Conservation (phyloP, 805 yeast genomes). For the Candida berthetii region DNA sequence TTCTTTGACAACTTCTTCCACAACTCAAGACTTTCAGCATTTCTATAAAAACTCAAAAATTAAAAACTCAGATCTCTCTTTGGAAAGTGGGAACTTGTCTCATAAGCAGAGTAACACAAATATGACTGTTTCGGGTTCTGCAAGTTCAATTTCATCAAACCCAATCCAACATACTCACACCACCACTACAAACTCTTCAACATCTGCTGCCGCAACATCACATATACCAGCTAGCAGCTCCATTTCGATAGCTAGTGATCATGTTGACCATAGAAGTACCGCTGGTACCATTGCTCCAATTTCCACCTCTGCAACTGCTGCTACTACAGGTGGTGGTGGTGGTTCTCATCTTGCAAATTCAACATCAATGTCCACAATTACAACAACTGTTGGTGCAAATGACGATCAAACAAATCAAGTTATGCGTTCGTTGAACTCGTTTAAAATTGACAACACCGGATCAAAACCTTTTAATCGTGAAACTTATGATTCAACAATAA, state of each 20-base stretch:
- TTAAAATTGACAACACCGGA: conserved; percentile 3
- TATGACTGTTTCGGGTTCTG: conserved; percentile 1
- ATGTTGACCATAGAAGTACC: too few species aligned
- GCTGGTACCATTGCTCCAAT: too few species aligned
- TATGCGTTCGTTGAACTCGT: conserved; percentile 8
- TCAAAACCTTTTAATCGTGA: conserved; percentile 19
- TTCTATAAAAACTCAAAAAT: background rate
- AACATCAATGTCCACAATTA: background rate
- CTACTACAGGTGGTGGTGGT: background rate
- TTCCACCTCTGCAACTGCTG: background rate
- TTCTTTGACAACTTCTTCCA: background rate
- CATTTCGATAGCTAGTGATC: background rate
- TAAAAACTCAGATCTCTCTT: background rate
- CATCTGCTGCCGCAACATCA: too few species aligned
- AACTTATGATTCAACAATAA: conserved; percentile 30
- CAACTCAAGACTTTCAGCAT: background rate
- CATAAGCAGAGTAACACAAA: background rate
- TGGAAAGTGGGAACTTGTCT: background rate
- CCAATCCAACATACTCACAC: background rate
- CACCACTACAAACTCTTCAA: background rate
- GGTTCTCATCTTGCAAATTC: background rate
- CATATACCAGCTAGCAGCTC: background rate
- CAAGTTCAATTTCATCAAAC: conserved; percentile 1
- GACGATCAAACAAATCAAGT: background rate
- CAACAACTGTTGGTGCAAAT: background rate